Conservation (phyloP, 1,284 basidiomycete genomes). For the Rhodotorula sp. region DNA sequence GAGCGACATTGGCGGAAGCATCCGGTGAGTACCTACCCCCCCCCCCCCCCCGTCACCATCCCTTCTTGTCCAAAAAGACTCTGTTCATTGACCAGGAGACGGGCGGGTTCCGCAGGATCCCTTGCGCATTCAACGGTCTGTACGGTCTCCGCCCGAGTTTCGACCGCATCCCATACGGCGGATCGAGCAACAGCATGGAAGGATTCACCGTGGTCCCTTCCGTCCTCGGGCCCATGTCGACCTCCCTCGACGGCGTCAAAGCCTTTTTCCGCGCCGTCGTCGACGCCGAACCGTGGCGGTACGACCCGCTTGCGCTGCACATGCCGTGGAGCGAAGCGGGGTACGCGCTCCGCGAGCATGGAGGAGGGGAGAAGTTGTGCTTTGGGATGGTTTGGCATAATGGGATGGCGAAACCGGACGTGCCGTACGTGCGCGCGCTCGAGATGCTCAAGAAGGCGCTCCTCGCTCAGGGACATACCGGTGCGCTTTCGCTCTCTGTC, state of each 20-base stretch:
- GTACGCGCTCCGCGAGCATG: conserved; percentile 62
- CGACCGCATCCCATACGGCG: conserved; percentile 67
- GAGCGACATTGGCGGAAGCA: conserved; percentile 67
- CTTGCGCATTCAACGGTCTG: conserved; percentile 63
- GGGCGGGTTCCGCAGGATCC: conserved; percentile 52
- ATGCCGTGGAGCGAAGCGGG: conserved; percentile 65
- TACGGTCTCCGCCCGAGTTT: conserved; percentile 70
- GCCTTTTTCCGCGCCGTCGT: conserved; percentile 63
- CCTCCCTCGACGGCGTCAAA: conserved; percentile 60
- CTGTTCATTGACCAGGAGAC: not conserved
- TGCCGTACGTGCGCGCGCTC: conserved; percentile 66
- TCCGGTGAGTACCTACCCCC: conserved; percentile 30
- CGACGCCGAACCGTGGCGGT: conserved; percentile 63
- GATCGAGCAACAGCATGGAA: conserved; percentile 48
- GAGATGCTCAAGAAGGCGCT: conserved; percentile 61
- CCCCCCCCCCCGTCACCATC: too few species aligned
- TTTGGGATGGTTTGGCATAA: conserved; percentile 66
- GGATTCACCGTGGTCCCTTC: conserved; percentile 57
- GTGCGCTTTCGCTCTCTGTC: not conserved
- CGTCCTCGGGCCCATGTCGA: conserved; percentile 69
- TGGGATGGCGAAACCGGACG: conserved; percentile 64
- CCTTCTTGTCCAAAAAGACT: too few species aligned
- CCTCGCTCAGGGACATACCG: conserved; percentile 63
- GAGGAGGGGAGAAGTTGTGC: conserved; percentile 58
- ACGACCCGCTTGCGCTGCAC: conserved; percentile 59